A percentile compares a stretch with the other conserved stretches of the same genome.
Evolutionary conservation across 345 rosid species (phyloP).

Genomic region (Salix exigua): DNA sequence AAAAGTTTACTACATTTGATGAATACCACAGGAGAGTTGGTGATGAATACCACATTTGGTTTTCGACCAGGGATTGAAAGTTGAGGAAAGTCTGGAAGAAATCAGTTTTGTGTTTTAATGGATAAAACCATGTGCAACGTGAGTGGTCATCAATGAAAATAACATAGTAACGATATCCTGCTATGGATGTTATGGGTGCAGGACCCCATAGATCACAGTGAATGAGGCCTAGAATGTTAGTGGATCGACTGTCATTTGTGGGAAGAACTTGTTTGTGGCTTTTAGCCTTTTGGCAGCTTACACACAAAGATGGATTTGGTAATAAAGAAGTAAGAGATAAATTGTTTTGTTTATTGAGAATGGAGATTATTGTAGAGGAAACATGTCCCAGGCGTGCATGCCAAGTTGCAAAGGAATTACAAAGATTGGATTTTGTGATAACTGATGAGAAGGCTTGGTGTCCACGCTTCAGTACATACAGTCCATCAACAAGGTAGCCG

Average conservation of each 20-base stretch:
- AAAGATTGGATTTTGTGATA: not conserved
- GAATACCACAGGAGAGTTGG: too few relatives aligned
- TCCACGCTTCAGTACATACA: not conserved
- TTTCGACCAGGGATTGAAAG: not conserved
- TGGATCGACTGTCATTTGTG: not conserved
- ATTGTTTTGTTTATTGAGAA: not conserved
- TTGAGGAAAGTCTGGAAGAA: not conserved
- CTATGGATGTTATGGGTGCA: not conserved
- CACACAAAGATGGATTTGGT: not conserved
- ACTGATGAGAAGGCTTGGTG: not conserved
- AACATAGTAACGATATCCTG: not conserved
- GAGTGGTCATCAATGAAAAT: not conserved
- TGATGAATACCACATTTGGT: not conserved
- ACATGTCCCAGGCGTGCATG: slow-evolving; percentile 9
- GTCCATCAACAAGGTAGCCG: not conserved
- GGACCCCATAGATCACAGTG: not conserved
- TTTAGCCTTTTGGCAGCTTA: slow-evolving; percentile 4
- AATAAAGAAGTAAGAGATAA: slow-evolving; percentile 3
- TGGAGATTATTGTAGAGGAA: not conserved
- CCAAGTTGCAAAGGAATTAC: not conserved
- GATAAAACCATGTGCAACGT: not conserved
- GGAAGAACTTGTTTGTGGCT: not conserved
- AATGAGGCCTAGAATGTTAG: not conserved
- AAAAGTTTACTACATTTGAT: not conserved
- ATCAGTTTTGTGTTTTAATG: not conserved